Conservation (phyloP, 345 rosid genomes). For the Psidium friedrichsthalianum region DNA sequence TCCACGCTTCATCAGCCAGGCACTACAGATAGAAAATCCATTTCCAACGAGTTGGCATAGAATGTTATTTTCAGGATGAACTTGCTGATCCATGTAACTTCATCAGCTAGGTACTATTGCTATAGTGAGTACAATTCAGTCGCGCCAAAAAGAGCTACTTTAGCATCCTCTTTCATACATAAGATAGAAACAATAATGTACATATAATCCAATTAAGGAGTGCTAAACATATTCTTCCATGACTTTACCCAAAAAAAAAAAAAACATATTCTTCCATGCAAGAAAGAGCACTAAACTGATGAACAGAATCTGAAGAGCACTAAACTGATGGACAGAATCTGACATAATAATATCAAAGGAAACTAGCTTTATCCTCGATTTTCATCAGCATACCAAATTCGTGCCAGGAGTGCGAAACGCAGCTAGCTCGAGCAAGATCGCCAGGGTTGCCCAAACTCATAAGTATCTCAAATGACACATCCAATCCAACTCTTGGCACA, state of each 20-base stretch:
- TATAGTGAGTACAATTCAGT: background rate
- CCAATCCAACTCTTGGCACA: slow-evolving; percentile 31
- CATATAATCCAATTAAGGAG: background rate
- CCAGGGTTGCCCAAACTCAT: slow-evolving; percentile 43
- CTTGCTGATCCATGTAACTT: background rate
- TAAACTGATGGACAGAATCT: background rate
- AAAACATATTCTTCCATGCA: too few relatives aligned
- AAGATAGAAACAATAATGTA: background rate
- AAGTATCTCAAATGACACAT: slow-evolving; percentile 37
- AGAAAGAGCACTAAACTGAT: background rate
- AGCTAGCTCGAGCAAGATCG: slow-evolving; percentile 58
- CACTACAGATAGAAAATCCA: background rate
- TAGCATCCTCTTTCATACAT: background rate
- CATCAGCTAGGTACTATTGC: background rate
- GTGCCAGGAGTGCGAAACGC: slow-evolving; percentile 63
- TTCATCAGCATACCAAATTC: slow-evolving; percentile 41
- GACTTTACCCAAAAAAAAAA: background rate
- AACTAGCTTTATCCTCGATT: background rate
- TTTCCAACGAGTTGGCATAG: background rate
- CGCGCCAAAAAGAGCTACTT: background rate
- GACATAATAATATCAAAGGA: background rate
- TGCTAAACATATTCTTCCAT: background rate
- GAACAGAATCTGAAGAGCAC: background rate
- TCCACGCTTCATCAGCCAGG: background rate
- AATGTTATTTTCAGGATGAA: background rate